Evolutionary conservation across 1,284 basidiomycete genomes (phyloP), one percentile per base, ranked within the genome.

Genomic region (Cutaneotrichosporon sp.): DNA sequence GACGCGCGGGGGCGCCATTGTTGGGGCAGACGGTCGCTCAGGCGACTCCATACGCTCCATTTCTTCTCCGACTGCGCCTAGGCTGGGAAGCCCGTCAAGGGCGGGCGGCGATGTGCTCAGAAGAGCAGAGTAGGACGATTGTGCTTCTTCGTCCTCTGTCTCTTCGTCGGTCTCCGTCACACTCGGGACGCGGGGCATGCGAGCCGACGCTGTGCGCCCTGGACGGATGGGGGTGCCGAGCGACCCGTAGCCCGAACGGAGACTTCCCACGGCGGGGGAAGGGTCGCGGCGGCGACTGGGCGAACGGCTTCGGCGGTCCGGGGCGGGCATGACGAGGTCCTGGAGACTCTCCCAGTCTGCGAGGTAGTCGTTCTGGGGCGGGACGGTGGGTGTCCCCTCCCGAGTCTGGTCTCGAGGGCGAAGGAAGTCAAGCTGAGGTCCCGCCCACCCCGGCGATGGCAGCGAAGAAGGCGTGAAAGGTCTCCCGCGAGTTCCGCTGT

Each of bases 291-390:
- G 34, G 20, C 31, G 22, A 4, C 34, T 34, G 3, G 51, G 33
- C 14, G 51, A 38, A 5, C 24, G 51, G 24, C 13, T 20, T 16
- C 22, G 11, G 34, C 7, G 8, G 10, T 56, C 13, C 25, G 57
- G 14, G 54, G 56, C 6, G 49, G 62, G 18, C 4, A 58, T 63
- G 2, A n/a, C n/a, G n/a, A 76, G 63, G 24, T 75, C 73, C 11
- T 69, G 67, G 7, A 76, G 67, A 1, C 66, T 59, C 50, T 70
- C 66, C 75, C 75, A 76, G 55, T 75, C 74, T 25, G 70, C 69
- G n/a, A 71, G 58, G 27, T 65, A 63, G 61, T 66, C 64, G 54
- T 45, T 56, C 56, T 66, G 60, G 2, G 55, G 60, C 0, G 49
- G 38, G 1, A 65, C 60, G 66, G 58, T 60, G 72, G 16, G 66